Conservation (phyloP, 257 asterid genomes). For the Fraxinus cuspidata region DNA sequence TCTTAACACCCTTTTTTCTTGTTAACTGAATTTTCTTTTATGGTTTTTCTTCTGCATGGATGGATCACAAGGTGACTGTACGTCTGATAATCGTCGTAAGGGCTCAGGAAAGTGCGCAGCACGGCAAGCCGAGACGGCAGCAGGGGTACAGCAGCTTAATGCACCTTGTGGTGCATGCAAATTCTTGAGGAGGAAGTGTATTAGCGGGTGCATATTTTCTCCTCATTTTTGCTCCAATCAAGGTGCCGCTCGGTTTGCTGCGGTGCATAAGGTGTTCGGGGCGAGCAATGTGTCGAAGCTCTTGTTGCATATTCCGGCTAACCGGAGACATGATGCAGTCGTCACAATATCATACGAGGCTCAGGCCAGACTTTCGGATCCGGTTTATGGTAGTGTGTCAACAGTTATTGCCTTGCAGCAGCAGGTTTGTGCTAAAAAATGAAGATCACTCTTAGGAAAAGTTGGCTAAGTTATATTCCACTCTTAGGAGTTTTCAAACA, state of each 20-base stretch:
- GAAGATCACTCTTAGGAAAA: too few relatives aligned
- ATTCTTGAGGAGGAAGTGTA: slow-evolving; percentile 87
- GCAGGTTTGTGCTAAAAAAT: slow-evolving; percentile 44
- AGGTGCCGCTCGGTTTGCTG: slow-evolving; percentile 86
- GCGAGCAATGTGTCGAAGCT: slow-evolving; percentile 91
- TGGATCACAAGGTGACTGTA: slow-evolving; percentile 36
- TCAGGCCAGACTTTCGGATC: slow-evolving; percentile 86
- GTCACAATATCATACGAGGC: slow-evolving; percentile 84
- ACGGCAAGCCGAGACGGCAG: slow-evolving; percentile 1
- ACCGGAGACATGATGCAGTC: slow-evolving; percentile 72
- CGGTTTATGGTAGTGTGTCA: slow-evolving; percentile 85
- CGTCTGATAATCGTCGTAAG: slow-evolving; percentile 37
- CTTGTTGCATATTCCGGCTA: slow-evolving; percentile 59
- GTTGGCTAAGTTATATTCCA: too few relatives aligned
- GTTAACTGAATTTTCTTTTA: slow-evolving; percentile 8
- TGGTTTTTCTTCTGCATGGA: slow-evolving; percentile 46
- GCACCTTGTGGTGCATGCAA: slow-evolving; percentile 94
- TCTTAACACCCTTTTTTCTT: slow-evolving; percentile 27
- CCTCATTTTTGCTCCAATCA: slow-evolving; percentile 82
- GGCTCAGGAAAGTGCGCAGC: slow-evolving; percentile 34
- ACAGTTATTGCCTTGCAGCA: slow-evolving; percentile 78
- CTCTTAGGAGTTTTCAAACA: too few relatives aligned
- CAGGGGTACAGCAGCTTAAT: slow-evolving; percentile 10
- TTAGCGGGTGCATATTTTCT: slow-evolving; percentile 74
- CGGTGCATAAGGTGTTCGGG: slow-evolving; percentile 90